Conservation (phyloP, 306 rosid species). For the Castanospermum australe region DNA sequence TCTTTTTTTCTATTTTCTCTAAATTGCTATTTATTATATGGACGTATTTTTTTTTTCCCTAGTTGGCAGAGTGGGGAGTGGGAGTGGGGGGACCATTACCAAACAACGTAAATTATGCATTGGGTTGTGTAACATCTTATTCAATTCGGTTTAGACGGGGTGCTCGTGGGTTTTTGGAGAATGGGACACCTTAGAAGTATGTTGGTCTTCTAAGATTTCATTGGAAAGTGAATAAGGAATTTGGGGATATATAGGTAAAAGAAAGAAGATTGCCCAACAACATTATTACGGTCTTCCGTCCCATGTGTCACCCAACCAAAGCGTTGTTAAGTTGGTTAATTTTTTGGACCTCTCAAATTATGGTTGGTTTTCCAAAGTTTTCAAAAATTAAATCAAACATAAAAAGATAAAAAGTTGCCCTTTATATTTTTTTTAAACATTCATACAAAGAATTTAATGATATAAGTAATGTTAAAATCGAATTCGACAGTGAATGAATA, state of each 20-base stretch:
- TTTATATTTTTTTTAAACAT: no score
- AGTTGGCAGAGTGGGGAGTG: slow-evolving; percentile 21
- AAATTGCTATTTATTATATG: background rate
- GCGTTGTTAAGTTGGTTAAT: no score
- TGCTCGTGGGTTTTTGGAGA: slow-evolving; percentile 94
- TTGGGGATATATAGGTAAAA: background rate
- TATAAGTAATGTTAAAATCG: no score
- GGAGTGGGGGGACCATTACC: slow-evolving; percentile 63
- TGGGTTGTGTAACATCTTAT: slow-evolving; percentile 45
- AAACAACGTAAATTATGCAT: slow-evolving; percentile 50
- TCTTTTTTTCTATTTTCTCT: background rate
- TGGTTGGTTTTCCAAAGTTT: no score
- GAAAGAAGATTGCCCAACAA: slow-evolving; percentile 24
- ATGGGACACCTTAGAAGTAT: slow-evolving; percentile 69
- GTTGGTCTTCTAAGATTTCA: slow-evolving; percentile 80
- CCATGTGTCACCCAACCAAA: background rate
- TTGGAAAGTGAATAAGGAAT: slow-evolving; percentile 49
- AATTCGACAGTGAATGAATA: no score
- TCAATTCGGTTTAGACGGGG: slow-evolving; percentile 43
- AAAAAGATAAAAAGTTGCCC: no score
- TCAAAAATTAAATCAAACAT: no score
- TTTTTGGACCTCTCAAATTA: no score
- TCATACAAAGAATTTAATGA: no score
- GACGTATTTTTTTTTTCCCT: background rate
- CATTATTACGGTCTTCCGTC: slow-evolving; percentile 33